These are phyloP conservation scores for Wickerhamiella occidentalis DNA, from an alignment of 805 yeast species.

Conservation along the genomic window DNA sequence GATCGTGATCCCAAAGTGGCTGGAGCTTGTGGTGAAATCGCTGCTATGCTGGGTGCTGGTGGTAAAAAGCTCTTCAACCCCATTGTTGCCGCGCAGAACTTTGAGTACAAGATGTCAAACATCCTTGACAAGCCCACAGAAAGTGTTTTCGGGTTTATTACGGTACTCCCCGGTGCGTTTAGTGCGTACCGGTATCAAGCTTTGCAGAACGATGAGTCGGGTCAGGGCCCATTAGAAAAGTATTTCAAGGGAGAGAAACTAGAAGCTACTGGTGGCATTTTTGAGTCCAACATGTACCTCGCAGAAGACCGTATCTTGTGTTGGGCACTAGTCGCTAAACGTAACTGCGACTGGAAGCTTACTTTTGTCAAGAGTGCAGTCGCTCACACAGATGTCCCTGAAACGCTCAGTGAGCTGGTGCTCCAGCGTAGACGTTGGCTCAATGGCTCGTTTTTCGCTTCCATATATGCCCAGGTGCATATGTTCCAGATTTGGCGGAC, in stretches of 20 bases:
- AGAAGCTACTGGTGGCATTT: slow-evolving; percentile 65
- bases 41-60: slow-evolving; percentile 62
- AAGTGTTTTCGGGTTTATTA: slow-evolving; percentile 84
- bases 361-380: slow-evolving; percentile 77
- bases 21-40: slow-evolving; percentile 97
- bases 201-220: slow-evolving; percentile 49
- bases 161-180: slow-evolving; percentile 94
- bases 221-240: slow-evolving; percentile 75
- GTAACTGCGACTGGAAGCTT: slow-evolving; percentile 58
- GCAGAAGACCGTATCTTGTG: slow-evolving; percentile 95
- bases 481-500: slow-evolving; percentile 66
- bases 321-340: slow-evolving; percentile 88
- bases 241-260: slow-evolving; percentile 88
- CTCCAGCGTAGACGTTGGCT: slow-evolving; percentile 94
- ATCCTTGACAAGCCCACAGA: slow-evolving; percentile 94
- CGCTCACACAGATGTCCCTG: slow-evolving; percentile 96
- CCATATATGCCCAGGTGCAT: slow-evolving; percentile 73
- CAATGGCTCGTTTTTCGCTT: slow-evolving; percentile 93
- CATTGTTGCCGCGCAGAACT: slow-evolving; percentile 88
- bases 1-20: slow-evolving; percentile 67
- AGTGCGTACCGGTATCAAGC: slow-evolving; percentile 88
- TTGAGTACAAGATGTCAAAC: slow-evolving; percentile 92
- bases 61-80: slow-evolving; percentile 58
- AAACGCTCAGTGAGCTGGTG: slow-evolving; percentile 69
- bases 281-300: slow-evolving; percentile 89